Evolutionary conservation across 192 early-diverging fungal genomes (phyloP).

Genomic region (Gaertneriomyces semiglobifer): DNA sequence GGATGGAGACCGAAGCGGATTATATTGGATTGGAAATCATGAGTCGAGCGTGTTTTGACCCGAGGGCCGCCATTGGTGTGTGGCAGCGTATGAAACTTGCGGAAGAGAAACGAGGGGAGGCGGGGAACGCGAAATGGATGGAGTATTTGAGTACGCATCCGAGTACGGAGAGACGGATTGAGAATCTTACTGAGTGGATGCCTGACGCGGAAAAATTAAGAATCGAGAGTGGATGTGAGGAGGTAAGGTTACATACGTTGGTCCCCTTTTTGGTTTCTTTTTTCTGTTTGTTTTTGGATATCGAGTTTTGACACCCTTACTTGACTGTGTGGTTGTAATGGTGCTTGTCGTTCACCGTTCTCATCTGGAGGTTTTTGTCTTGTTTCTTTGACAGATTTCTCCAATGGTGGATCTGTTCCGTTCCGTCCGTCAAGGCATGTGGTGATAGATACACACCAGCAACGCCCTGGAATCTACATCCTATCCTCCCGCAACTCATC

Average conservation of each 20-base stretch:
- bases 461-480: too few species aligned
- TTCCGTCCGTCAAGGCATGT: too few species aligned
- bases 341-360: too few species aligned
- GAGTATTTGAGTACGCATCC: constrained; percentile 89
- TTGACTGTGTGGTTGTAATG: too few species aligned
- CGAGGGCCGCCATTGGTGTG: constrained; percentile 67
- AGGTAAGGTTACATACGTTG: constrained; percentile 11
- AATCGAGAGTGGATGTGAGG: constrained; percentile 49
- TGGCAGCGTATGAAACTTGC: constrained; percentile 55
- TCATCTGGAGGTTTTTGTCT: too few species aligned
- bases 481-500: too few species aligned
- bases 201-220: constrained; percentile 55
- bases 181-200: constrained; percentile 58
- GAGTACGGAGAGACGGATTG: constrained; percentile 57
- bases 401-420: too few species aligned
- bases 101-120: constrained; percentile 64
- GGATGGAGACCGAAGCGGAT: constrained; percentile 92
- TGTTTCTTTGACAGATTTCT: too few species aligned
- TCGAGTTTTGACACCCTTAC: too few species aligned
- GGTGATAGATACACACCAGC: too few species aligned
- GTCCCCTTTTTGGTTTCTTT: too few species aligned
- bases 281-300: too few species aligned
- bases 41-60: constrained; percentile 92
- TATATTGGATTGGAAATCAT: constrained; percentile 82
- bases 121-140: constrained; percentile 32